A percentile compares a stretch with the other conserved stretches of the same genome.
Evolutionary conservation across 2,329 filamentous ascomycete species (phyloP).

Genomic region (Nothomitra cinnamomea): DNA sequence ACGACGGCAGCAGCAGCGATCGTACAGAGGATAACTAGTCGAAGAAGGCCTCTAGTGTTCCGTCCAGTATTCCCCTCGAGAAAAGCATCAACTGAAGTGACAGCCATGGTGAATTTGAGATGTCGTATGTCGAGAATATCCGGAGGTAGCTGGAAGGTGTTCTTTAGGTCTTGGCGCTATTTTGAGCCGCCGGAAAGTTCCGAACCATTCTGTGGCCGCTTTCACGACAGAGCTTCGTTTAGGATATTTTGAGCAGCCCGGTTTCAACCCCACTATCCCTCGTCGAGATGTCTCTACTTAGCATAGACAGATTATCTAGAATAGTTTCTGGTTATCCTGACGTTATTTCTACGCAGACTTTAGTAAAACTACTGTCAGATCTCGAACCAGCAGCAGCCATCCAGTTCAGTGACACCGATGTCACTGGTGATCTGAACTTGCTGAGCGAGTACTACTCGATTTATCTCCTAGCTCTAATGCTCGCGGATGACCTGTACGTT

Average conservation of each 20-base stretch:
- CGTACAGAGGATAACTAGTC: slow-evolving; percentile 74
- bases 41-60: slow-evolving; percentile 70
- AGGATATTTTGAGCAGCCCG: background rate
- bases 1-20: slow-evolving; percentile 85
- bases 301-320: slow-evolving; percentile 17
- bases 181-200: slow-evolving; percentile 4
- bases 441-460: slow-evolving; percentile 23
- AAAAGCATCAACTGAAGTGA: slow-evolving; percentile 32
- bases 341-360: slow-evolving; percentile 15
- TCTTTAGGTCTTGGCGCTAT: slow-evolving; percentile 23
- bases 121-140: background rate
- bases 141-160: background rate
- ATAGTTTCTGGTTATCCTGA: slow-evolving; percentile 16
- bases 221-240: background rate
- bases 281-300: slow-evolving; percentile 9
- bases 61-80: slow-evolving; percentile 63
- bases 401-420: slow-evolving; percentile 13
- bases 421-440: slow-evolving; percentile 15
- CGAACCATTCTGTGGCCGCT: too few species aligned
- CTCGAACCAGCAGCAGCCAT: slow-evolving; percentile 22
- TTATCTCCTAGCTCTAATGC: slow-evolving; percentile 24
- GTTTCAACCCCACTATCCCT: background rate
- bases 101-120: slow-evolving; percentile 25
- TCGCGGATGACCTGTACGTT: slow-evolving; percentile 23
- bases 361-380: slow-evolving; percentile 20